Evolutionary conservation across 2,329 filamentous ascomycete genomes (phyloP).

Genomic region (Amauroascus verrucosus): DNA sequence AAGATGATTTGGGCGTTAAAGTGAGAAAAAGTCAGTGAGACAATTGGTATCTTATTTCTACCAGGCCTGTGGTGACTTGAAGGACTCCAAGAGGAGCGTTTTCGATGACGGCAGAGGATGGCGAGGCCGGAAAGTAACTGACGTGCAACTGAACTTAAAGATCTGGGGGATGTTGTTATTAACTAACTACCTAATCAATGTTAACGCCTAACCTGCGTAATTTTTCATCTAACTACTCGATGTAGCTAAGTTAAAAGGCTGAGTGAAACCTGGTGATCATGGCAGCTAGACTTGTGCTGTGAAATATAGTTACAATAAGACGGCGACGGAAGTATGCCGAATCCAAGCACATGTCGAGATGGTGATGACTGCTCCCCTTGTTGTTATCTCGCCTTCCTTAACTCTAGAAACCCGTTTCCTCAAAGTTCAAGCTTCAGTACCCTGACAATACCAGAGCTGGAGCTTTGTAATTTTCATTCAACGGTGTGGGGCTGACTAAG

Average conservation of each 20-base stretch:
- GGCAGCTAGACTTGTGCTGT: too few species aligned
- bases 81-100: not conserved
- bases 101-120: slow-evolving; percentile 9
- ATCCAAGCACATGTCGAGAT: not conserved
- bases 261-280: too few species aligned
- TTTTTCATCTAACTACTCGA: too few species aligned
- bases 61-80: not conserved
- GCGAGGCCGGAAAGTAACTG: not conserved
- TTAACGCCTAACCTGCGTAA: not conserved
- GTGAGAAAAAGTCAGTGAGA: not conserved
- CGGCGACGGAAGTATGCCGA: not conserved
- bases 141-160: not conserved
- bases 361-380: not conserved
- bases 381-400: not conserved
- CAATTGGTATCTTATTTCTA: not conserved
- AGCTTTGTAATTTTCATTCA: not conserved
- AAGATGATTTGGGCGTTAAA: not conserved
- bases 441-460: not conserved
- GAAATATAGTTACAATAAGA: too few species aligned
- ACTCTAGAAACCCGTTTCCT: not conserved
- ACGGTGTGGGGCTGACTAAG: not conserved
- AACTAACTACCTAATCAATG: not conserved
- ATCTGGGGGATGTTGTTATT: not conserved
- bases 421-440: not conserved
- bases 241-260: too few species aligned